These are phyloP conservation scores for Diplodia scrobiculata DNA, from an alignment of 2,329 filamentous ascomycete genomes.

Conservation along the genomic window DNA sequence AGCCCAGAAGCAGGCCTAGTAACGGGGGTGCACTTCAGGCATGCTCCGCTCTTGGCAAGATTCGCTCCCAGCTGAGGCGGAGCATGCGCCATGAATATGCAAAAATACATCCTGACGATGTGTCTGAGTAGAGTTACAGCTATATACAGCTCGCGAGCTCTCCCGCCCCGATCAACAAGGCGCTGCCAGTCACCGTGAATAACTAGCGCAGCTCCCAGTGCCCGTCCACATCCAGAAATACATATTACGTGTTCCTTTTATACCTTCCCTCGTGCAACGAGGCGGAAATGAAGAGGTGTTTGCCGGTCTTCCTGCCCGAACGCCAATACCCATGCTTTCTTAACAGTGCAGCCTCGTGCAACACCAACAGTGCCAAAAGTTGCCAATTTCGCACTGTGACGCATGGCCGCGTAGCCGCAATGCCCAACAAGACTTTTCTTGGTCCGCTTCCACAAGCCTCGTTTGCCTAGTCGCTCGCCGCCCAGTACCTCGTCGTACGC, in stretches of 20 bases:
- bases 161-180: neutral
- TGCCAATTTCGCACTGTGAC: neutral
- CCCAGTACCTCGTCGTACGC: neutral
- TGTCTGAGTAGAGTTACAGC: constrained; percentile 5
- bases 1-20: neutral
- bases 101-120: neutral
- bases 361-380: neutral
- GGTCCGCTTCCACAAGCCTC: neutral
- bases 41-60: neutral
- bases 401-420: neutral
- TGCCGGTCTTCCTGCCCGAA: neutral
- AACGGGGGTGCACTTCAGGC: too few species aligned
- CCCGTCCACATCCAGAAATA: neutral
- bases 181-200: neutral
- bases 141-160: neutral
- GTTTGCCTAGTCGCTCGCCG: neutral
- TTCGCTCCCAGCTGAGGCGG: neutral
- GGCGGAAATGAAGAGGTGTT: neutral
- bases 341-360: constrained; percentile 3
- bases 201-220: neutral
- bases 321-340: constrained; percentile 1
- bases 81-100: neutral
- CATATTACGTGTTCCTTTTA: neutral
- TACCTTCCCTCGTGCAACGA: neutral
- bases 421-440: neutral